Evolutionary conservation across 768 basidiomycete genomes (phyloP).

Genomic region (Podaxis pistillaris): DNA sequence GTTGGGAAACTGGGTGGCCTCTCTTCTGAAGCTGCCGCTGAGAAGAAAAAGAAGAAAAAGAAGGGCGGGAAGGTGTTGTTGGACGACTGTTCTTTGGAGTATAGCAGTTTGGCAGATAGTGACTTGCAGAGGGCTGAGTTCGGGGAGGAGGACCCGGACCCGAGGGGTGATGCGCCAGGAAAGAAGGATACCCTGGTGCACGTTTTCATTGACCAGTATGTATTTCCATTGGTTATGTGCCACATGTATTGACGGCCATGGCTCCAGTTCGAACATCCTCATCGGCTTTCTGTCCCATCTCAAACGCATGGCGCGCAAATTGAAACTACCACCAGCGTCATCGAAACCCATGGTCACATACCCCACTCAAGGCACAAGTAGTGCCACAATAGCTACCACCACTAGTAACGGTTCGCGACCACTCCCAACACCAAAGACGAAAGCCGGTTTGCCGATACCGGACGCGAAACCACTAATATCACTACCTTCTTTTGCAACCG

Average conservation of each 20-base stretch:
- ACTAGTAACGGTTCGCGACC: conserved; percentile 17
- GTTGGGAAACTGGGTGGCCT: conserved; percentile 22
- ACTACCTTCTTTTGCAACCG: conserved; percentile 41
- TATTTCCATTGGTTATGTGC: conserved; percentile 19
- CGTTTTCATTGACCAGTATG: conserved; percentile 62
- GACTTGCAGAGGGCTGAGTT: conserved; percentile 14
- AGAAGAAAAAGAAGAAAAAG: conserved; percentile 16
- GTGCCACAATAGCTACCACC: conserved; percentile 10
- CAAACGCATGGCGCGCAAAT: conserved; percentile 34
- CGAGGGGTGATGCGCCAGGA: conserved; percentile 30
- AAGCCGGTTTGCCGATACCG: conserved; percentile 8
- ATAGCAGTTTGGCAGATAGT: conserved; percentile 9
- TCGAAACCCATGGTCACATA: conserved; percentile 18
- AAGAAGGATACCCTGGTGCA: conserved; percentile 36
- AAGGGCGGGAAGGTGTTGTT: conserved; percentile 10
- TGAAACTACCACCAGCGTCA: conserved; percentile 3
- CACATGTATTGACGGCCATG: conserved; percentile 35
- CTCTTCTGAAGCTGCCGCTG: conserved; percentile 10
- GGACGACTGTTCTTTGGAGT: conserved; percentile 3
- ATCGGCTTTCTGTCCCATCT: conserved; percentile 77
- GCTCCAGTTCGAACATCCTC: conserved; percentile 79
- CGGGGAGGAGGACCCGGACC: conserved; percentile 27
- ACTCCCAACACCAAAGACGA: conserved; percentile 20
- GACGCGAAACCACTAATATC: conserved; percentile 26
- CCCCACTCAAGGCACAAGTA: conserved; percentile 12